Conservation (phyloP, 805 yeast species). For the Lipomyces spencermartinsiae region DNA sequence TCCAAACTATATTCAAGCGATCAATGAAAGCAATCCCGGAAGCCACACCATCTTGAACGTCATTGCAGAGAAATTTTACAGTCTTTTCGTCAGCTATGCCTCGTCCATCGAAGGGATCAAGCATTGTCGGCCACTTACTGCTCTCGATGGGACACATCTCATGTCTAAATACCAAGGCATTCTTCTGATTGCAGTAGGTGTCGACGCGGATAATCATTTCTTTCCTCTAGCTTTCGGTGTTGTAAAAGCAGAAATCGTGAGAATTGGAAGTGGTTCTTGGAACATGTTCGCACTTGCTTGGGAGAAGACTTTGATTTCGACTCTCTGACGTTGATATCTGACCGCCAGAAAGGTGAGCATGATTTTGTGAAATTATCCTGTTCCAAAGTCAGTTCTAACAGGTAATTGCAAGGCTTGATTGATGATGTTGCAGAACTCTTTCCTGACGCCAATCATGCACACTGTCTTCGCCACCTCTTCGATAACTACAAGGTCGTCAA, state of each 20-base stretch:
- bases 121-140: background rate
- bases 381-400: conserved; percentile 3
- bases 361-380: background rate
- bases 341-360: conserved; percentile 4
- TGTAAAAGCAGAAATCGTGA: conserved; percentile 9
- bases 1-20: conserved; percentile 2
- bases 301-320: background rate
- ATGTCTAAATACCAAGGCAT: conserved; percentile 9
- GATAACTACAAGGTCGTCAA: background rate
- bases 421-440: background rate
- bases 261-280: conserved; percentile 1
- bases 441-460: background rate
- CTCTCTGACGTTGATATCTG: background rate
- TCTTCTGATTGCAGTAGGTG: conserved; percentile 2
- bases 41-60: background rate
- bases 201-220: background rate
- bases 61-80: conserved; percentile 1
- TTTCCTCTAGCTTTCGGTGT: conserved; percentile 3
- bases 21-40: conserved; percentile 2
- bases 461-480: conserved; percentile 3
- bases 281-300: background rate
- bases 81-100: conserved; percentile 5
- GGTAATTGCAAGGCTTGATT: background rate
- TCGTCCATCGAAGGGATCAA: conserved; percentile 8
- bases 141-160: conserved; percentile 2